Evolutionary conservation across 2,329 filamentous ascomycete species (phyloP).

Genomic region (Paracorniculantispora psalliotae): DNA sequence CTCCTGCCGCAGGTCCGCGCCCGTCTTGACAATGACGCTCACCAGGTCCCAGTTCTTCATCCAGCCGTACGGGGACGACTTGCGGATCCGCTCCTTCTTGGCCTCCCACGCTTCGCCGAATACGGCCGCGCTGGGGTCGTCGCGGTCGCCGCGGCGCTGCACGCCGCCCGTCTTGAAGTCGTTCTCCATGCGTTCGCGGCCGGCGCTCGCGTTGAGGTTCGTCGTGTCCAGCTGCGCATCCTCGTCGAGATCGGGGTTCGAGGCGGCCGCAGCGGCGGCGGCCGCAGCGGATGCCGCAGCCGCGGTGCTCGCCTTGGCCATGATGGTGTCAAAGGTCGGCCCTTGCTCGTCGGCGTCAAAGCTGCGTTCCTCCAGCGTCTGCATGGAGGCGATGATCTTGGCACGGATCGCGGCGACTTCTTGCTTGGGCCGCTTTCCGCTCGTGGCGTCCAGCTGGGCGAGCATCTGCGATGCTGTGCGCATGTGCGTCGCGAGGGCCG

Average conservation of each 20-base stretch:
- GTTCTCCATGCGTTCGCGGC: slow-evolving; percentile 82
- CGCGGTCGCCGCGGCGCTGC: slow-evolving; percentile 73
- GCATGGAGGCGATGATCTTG: slow-evolving; percentile 88
- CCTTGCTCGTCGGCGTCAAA: slow-evolving; percentile 70
- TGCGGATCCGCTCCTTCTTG: slow-evolving; percentile 78
- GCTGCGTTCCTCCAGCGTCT: slow-evolving; percentile 78
- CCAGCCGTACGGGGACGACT: slow-evolving; percentile 79
- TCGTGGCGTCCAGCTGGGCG: slow-evolving; percentile 74
- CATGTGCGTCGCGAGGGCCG: slow-evolving; percentile 81
- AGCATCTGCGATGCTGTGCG: slow-evolving; percentile 83
- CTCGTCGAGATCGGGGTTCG: slow-evolving; percentile 52
- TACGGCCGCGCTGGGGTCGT: slow-evolving; percentile 79
- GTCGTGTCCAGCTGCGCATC: slow-evolving; percentile 47
- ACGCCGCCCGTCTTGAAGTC: slow-evolving; percentile 83
- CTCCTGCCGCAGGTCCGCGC: slow-evolving; percentile 76
- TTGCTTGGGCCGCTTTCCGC: slow-evolving; percentile 71
- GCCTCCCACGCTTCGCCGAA: slow-evolving; percentile 83
- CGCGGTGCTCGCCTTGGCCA: slow-evolving; percentile 62
- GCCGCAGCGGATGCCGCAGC: slow-evolving; percentile 39
- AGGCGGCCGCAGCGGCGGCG: slow-evolving; percentile 28
- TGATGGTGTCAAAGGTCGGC: slow-evolving; percentile 77
- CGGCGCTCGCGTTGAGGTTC: slow-evolving; percentile 62
- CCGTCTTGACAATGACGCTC: slow-evolving; percentile 84
- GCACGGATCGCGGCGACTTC: slow-evolving; percentile 80
- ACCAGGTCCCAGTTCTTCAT: slow-evolving; percentile 88